Percentiles rank a stretch among this genome's conserved stretches.
Conservation (phyloP, 345 rosid genomes). For the Odontarrhena argentea region DNA sequence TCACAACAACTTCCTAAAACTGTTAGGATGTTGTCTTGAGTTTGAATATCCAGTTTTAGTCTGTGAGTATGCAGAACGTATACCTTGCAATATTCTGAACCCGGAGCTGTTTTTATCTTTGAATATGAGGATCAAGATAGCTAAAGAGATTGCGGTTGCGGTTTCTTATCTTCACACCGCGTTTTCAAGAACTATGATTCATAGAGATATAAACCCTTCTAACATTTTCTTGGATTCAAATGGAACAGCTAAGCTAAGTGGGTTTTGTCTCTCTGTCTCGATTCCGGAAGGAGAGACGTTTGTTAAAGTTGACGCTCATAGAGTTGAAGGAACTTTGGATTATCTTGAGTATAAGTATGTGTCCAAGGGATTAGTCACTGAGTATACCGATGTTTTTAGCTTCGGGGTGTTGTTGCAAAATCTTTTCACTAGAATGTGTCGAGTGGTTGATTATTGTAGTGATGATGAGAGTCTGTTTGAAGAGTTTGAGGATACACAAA, state of each 20-base stretch:
- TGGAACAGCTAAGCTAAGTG: slow-evolving; percentile 34
- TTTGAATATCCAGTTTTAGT: slow-evolving; percentile 37
- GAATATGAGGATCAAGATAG: slow-evolving; percentile 20
- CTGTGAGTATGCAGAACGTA: slow-evolving; percentile 40
- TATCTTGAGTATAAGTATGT: slow-evolving; percentile 32
- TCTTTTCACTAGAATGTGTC: slow-evolving; percentile 9
- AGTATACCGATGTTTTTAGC: slow-evolving; percentile 34
- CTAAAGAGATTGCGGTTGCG: slow-evolving; percentile 34
- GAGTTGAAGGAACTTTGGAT: slow-evolving; percentile 36
- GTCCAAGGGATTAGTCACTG: slow-evolving; percentile 20
- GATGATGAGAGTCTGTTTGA: slow-evolving; percentile 34
- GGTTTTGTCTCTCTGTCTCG: slow-evolving; percentile 31
- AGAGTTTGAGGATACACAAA: slow-evolving; percentile 12
- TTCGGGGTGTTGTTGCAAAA: slow-evolving; percentile 39
- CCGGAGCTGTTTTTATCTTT: background rate
- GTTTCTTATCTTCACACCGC: slow-evolving; percentile 38
- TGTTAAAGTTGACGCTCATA: slow-evolving; percentile 36
- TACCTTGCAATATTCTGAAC: slow-evolving; percentile 19
- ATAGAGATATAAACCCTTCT: slow-evolving; percentile 35
- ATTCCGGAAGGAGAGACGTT: slow-evolving; percentile 39
- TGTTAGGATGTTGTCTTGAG: slow-evolving; percentile 39
- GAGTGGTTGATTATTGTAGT: slow-evolving; percentile 27
- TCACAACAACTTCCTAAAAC: slow-evolving; percentile 34
- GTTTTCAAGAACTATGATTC: slow-evolving; percentile 32
- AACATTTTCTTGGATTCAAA: slow-evolving; percentile 34